Base-by-base conservation (phyloP, 306 rosid genomes). In the Castanopsis chinensis region DNA sequence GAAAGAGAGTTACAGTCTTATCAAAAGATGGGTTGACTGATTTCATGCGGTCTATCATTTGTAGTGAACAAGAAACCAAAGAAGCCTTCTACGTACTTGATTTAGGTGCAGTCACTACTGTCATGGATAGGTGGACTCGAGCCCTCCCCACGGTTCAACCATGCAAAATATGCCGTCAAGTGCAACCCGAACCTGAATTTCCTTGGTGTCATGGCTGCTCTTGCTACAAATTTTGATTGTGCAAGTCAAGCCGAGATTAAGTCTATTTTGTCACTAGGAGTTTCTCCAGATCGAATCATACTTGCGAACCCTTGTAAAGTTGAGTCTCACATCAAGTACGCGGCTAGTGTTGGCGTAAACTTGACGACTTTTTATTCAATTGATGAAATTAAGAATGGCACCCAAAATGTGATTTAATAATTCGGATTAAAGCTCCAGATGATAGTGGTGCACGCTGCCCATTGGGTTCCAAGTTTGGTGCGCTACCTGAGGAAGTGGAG, bases 221-320 rank as follows among this genome's bases (percentile, higher is more conserved):
- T 86, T 3, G 92, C 90, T 10, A 72, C 89, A 0, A 77, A 72
- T 27, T 90, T 86, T 52, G 92, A 90, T 75, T 90, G 94, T 25
- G 92, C 89, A 1, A 88, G 90, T 33, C 73, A 69, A 59, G 87
- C 87, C 13, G 91, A 90, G 82, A 86, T 90, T 5, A 86, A 86
- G 30, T 12, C 90, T 17, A 80, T 90, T 61, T 63, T 90, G 5
- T 81, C 83, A 0, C 87, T 88, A 0, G 94, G 94, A 0, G 90
- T 88, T 78, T 85, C 90, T 2, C 82, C 90, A 0, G 89, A 88
- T 19, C 78, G 88, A 9, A 86, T 90, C 76, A 54, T 90, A 56
- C 86, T 76, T 23, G 92, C 90, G 1, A 86, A 88, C 52, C 90
- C 92, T 1, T 90, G 94, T 35, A 90, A 88, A 61, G 52, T 85